Percentiles rank a stretch among this genome's conserved stretches.
These are phyloP conservation scores for Pichia paraexigua DNA, from an alignment of 805 yeast species.

Conservation along the genomic window DNA sequence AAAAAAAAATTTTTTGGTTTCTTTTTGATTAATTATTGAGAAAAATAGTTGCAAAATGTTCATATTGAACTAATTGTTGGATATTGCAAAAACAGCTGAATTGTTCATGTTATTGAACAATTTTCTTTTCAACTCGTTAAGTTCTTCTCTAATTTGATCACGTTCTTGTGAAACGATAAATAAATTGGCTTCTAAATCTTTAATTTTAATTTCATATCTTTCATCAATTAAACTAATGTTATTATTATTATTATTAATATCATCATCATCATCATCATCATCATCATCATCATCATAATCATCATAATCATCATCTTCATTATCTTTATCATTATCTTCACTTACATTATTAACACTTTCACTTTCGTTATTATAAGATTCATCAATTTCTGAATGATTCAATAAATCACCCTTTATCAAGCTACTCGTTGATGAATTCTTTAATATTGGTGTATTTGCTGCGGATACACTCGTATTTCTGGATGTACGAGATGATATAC, in stretches of 20 bases:
- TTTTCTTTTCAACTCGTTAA: constrained; percentile 51
- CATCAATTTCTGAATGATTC: not conserved
- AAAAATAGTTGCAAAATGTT: not conserved
- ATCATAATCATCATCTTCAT: not conserved
- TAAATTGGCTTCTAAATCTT: constrained; percentile 79
- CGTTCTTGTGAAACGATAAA: constrained; percentile 76
- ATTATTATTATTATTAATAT: constrained; percentile 19
- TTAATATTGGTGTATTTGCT: not conserved
- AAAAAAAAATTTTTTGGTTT: no score
- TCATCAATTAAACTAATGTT: constrained; percentile 32
- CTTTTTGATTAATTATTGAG: not conserved
- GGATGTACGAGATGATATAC: not conserved
- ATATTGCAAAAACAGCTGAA: not conserved
- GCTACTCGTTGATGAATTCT: not conserved
- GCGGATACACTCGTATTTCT: not conserved
- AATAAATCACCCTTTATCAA: not conserved
- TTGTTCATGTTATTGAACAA: constrained; percentile 23
- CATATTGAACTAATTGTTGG: not conserved
- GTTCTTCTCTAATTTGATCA: constrained; percentile 63
- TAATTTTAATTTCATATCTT: constrained; percentile 66
- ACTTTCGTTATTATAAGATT: not conserved
- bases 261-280: not conserved
- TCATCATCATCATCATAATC: no score
- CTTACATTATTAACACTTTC: not conserved
- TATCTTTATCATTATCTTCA: no score